Percentiles rank a stretch among this genome's conserved stretches.
Evolutionary conservation across 2,329 filamentous ascomycete genomes (phyloP).

Genomic region (Aspergillus melleus): DNA sequence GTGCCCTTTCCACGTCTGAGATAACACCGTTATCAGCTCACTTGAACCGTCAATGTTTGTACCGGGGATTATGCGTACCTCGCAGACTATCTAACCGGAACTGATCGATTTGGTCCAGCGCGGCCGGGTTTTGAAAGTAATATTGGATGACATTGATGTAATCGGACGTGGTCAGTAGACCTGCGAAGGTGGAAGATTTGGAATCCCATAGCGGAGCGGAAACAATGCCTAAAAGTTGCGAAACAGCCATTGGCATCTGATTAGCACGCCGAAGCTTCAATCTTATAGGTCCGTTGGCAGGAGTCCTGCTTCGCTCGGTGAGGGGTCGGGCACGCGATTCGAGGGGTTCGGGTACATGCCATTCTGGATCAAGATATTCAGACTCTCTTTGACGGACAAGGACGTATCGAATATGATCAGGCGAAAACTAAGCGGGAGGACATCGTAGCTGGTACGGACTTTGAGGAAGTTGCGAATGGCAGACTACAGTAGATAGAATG

Average conservation of each 20-base stretch:
- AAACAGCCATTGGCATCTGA: slow-evolving; percentile 18
- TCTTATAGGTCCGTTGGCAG: neutral
- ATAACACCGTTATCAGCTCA: slow-evolving; percentile 3
- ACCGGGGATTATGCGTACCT: slow-evolving; percentile 56
- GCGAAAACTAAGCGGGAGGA: slow-evolving; percentile 91
- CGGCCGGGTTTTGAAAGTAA: slow-evolving; percentile 95
- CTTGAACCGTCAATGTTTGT: neutral
- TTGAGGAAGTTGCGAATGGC: slow-evolving; percentile 94
- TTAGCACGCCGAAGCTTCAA: slow-evolving; percentile 18
- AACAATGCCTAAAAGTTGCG: slow-evolving; percentile 71
- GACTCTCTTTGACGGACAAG: slow-evolving; percentile 92
- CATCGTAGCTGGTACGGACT: slow-evolving; percentile 95
- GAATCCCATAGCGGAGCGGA: slow-evolving; percentile 98
- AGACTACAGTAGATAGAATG: slow-evolving; percentile 56
- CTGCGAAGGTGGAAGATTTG: slow-evolving; percentile 86
- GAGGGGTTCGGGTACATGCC: slow-evolving; percentile 55
- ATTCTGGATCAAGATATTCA: slow-evolving; percentile 94
- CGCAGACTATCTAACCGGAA: slow-evolving; percentile 89
- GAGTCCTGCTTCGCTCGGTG: neutral
- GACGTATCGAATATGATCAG: slow-evolving; percentile 95
- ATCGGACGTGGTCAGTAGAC: slow-evolving; percentile 90
- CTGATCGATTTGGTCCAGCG: slow-evolving; percentile 85
- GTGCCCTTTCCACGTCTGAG: slow-evolving; percentile 89
- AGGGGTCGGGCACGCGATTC: neutral
- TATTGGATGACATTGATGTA: slow-evolving; percentile 99